phyloP scores from a whole-genome alignment of 2,329 filamentous ascomycete genomes.

The Didymosphaeria variabile region DNA sequence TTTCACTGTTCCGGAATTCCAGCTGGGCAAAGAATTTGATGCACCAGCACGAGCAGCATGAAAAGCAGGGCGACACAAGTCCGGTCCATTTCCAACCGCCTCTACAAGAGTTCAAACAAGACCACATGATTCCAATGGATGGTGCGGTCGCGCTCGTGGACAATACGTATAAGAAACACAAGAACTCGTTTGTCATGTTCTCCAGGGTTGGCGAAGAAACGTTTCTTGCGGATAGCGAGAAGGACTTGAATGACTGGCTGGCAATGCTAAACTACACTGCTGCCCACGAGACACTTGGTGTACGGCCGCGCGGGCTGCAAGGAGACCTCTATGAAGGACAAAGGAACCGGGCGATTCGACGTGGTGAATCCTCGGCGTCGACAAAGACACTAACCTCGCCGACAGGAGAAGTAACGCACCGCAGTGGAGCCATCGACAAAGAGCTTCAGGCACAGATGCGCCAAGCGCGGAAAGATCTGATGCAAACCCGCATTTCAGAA shows the following conservation, averaged over 20 bases:
- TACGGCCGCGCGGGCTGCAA: conserved; percentile 87
- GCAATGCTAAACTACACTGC: conserved; percentile 96
- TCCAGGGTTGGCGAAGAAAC: conserved; percentile 85
- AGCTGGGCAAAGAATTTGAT: conserved; percentile 92
- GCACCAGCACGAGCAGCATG: conserved; percentile 83
- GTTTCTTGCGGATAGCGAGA: conserved; percentile 87
- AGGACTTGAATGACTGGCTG: conserved; percentile 96
- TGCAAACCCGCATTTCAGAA: conserved; percentile 83
- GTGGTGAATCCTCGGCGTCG: conserved; percentile 68
- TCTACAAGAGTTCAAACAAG: conserved; percentile 89
- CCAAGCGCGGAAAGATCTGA: conserved; percentile 80
- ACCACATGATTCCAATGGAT: conserved; percentile 91
- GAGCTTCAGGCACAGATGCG: conserved; percentile 89
- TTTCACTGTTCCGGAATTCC: conserved; percentile 96
- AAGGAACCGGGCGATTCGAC: conserved; percentile 73
- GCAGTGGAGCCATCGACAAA: conserved; percentile 76
- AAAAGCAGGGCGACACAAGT: conserved; percentile 78
- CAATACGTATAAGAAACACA: conserved; percentile 89
- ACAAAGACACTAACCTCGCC: conserved; percentile 72
- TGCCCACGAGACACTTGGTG: conserved; percentile 89
- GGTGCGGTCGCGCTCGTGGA: conserved; percentile 90
- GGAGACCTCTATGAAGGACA: conserved; percentile 88
- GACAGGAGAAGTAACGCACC: conserved; percentile 76
- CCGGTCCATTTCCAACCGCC: conserved; percentile 92
- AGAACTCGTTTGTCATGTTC: conserved; percentile 92